These are phyloP conservation scores for Tylopilus balloui DNA, from an alignment of 768 basidiomycete species.

Conservation along the genomic window DNA sequence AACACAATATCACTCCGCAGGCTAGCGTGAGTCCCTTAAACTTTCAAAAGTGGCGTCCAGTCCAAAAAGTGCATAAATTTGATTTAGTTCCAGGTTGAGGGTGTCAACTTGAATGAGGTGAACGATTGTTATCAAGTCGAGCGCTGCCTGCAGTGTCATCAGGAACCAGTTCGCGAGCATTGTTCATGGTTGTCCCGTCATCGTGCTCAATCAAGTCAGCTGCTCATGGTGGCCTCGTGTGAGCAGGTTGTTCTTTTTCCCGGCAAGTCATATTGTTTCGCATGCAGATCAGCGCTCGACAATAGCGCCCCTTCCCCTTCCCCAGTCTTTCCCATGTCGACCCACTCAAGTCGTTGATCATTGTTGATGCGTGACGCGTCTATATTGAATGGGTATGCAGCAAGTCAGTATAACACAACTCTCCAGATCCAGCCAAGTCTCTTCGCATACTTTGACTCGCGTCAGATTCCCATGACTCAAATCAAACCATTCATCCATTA, in stretches of 20 bases:
- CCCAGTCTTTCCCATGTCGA: neutral
- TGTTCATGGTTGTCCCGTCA: neutral
- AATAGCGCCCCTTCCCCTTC: neutral
- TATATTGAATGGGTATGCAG: neutral
- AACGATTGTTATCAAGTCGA: neutral
- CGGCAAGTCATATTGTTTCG: neutral
- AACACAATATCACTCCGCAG: neutral
- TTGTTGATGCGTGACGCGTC: neutral
- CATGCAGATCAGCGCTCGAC: neutral
- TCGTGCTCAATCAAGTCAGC: neutral
- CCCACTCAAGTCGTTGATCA: neutral
- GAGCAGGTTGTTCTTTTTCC: neutral
- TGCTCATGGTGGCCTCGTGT: neutral
- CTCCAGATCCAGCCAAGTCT: neutral
- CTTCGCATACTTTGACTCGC: neutral
- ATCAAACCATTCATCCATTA: neutral
- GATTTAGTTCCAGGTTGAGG: neutral
- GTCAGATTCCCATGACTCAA: neutral
- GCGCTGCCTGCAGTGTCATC: neutral
- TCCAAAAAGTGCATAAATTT: neutral
- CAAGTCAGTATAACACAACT: neutral
- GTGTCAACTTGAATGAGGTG: neutral
- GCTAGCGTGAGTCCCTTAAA: neutral
- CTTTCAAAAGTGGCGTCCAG: neutral
- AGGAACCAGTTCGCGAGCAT: neutral